Conservation (phyloP, 2,329 filamentous ascomycete species). For the Thelonectria blattea region DNA sequence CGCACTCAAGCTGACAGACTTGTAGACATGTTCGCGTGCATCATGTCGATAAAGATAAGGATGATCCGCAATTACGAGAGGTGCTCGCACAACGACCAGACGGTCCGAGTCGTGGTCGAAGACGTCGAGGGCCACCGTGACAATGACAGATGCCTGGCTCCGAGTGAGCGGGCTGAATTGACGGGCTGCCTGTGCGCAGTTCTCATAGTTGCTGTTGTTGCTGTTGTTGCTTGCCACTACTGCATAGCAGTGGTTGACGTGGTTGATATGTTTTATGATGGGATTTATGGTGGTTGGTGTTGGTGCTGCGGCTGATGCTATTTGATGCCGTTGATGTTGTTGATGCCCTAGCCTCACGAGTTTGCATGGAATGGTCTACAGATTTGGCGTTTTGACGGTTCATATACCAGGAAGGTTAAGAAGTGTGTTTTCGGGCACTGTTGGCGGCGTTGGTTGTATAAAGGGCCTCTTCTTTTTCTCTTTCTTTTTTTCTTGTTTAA, state of each 20-base stretch:
- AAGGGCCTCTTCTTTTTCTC: constrained; percentile 1
- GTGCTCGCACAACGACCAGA: constrained; percentile 87
- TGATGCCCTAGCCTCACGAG: not conserved
- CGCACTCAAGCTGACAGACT: constrained; percentile 20
- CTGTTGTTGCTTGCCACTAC: too few relatives aligned
- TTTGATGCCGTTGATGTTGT: not conserved
- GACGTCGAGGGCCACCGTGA: constrained; percentile 64
- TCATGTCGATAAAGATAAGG: constrained; percentile 87
- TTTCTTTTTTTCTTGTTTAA: constrained; percentile 8
- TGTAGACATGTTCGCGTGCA: constrained; percentile 89
- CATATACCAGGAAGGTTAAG: constrained; percentile 36
- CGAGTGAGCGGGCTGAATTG: not conserved
- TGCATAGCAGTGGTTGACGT: not conserved
- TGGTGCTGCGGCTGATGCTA: too few relatives aligned
- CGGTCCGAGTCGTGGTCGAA: constrained; percentile 79
- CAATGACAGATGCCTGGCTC: constrained; percentile 20
- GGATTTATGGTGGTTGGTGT: not conserved
- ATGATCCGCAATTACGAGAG: constrained; percentile 80
- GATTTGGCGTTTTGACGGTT: constrained; percentile 32
- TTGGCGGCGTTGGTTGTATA: constrained; percentile 13
- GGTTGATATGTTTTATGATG: not conserved
- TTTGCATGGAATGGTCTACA: constrained; percentile 20
- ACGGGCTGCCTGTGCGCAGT: not conserved
- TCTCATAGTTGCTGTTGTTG: not conserved
- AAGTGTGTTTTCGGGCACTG: constrained; percentile 21